Evolutionary conservation across 2,329 filamentous ascomycete genomes (phyloP), one percentile per base, ranked within the genome.

Genomic region (Acrodontium crateriforme): DNA sequence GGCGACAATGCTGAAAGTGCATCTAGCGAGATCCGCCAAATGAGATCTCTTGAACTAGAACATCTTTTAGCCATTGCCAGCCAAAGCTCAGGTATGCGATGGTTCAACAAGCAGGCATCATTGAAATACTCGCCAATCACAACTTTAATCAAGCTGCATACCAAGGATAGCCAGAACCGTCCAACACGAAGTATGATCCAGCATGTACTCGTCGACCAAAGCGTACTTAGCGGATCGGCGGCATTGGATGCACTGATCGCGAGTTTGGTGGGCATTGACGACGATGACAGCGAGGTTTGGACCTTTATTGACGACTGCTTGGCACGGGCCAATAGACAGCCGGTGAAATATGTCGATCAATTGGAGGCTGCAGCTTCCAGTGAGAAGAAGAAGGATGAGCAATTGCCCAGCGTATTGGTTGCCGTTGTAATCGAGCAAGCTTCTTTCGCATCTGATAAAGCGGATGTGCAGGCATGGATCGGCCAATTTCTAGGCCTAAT

Each of bases 241-340:
- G 47, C 56, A 13, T 39, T 63, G 1, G 58, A 62, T 35, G 58
- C 36, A 49, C 62, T 46, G 49, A 64, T 46, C 38, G 75, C 44
- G 36, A 64, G 40, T 56, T 62, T 42, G 44, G 30, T 34, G 5
- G 12, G 34, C 2, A 16, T 38, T 7, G 28, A 29, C 11, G 32
- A 37, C 12, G 32, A 30, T 45, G 46, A 57, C 9, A 21, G 17
- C 9, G 30, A 31, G 12, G 47, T 84, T 1, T 78, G 79, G 56
- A 52, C 61, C 1, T 91, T 89, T 46, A 52, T 94, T 15, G 85
- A 94, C 46, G 84, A 91, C 37, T 91, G 82, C 51, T 63, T 81
- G 28, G 72, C 71, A 16, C 71, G 85, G 14, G 80, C 81, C 40
- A 74, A 75, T 10, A 74, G 68, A 31, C 76, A 77, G 14, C 79